phyloP scores from a whole-genome alignment of 495 filamentous ascomycete genomes.

The Venustampulla echinocandica region DNA sequence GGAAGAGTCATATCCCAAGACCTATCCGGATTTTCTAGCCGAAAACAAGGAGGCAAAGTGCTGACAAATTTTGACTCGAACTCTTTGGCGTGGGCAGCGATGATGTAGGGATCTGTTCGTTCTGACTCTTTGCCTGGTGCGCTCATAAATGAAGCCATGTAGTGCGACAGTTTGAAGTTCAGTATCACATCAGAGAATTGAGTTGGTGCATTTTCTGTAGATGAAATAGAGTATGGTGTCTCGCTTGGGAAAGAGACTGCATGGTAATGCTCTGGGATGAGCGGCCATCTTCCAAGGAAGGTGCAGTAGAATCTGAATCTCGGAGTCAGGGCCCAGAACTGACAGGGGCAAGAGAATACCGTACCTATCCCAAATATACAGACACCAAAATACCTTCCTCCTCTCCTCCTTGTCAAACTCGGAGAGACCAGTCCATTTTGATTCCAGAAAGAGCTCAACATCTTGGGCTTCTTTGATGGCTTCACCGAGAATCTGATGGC shows the following conservation, averaged over 20 bases:
- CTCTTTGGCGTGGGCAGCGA: not conserved
- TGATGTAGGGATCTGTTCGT: not conserved
- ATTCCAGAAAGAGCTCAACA: constrained; percentile 1
- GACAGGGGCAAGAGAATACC: not conserved
- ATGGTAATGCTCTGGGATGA: not conserved
- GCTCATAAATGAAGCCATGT: not conserved
- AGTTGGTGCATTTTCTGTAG: not conserved
- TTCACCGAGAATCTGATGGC: not conserved
- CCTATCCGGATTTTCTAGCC: constrained; percentile 1
- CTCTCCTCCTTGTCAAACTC: constrained; percentile 1
- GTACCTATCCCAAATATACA: constrained; percentile 4
- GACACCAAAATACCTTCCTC: not conserved
- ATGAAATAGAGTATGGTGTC: not conserved
- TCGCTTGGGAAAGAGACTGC: not conserved
- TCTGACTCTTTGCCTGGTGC: not conserved
- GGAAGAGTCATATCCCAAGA: not conserved
- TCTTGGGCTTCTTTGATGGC: constrained; percentile 1
- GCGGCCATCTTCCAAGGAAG: not conserved
- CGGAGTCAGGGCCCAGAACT: not conserved
- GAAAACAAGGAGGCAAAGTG: not conserved
- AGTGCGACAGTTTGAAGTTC: not conserved
- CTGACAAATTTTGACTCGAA: not conserved
- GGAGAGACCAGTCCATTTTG: not conserved
- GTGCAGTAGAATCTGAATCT: constrained; percentile 1
- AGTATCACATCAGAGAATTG: not conserved